phyloP scores from a whole-genome alignment of 345 rosid genomes.

The Aquilaria malaccensis region DNA sequence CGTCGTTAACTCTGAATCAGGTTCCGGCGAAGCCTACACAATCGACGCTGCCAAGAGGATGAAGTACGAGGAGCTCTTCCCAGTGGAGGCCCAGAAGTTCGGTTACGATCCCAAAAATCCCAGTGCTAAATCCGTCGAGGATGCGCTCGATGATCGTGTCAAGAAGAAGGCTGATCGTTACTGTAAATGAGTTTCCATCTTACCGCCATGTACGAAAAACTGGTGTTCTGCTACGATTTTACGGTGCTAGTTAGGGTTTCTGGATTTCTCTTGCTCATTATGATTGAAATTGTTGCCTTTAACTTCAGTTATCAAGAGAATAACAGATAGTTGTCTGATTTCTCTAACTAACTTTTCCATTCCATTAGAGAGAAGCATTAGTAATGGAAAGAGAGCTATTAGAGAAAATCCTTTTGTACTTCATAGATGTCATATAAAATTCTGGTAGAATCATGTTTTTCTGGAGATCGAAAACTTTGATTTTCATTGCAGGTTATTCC shows the following conservation, averaged over 20 bases:
- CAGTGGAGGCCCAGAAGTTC: slow-evolving; percentile 80
- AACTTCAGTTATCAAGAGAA: not conserved
- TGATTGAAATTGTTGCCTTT: not conserved
- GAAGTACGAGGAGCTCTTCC: slow-evolving; percentile 85
- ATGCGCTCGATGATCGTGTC: slow-evolving; percentile 92
- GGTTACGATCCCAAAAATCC: slow-evolving; percentile 54
- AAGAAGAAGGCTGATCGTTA: slow-evolving; percentile 96
- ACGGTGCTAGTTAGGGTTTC: not conserved
- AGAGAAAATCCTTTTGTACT: too few species aligned
- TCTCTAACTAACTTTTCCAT: not conserved
- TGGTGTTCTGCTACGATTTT: too few species aligned
- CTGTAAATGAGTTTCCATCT: slow-evolving; percentile 46
- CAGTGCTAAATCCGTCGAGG: slow-evolving; percentile 43
- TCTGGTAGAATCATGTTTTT: too few species aligned
- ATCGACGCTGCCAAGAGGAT: slow-evolving; percentile 82
- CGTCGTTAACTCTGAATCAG: slow-evolving; percentile 8
- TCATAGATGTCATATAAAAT: too few species aligned
- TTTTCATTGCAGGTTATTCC: too few species aligned
- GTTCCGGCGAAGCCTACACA: slow-evolving; percentile 29
- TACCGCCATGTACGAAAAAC: not conserved
- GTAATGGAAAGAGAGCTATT: not conserved
- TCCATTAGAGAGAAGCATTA: not conserved
- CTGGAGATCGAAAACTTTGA: too few species aligned
- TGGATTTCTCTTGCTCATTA: not conserved
- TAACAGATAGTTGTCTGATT: too few species aligned